Base-by-base conservation (phyloP, 1,284 basidiomycete genomes). In the Ustilago bromivora region DNA sequence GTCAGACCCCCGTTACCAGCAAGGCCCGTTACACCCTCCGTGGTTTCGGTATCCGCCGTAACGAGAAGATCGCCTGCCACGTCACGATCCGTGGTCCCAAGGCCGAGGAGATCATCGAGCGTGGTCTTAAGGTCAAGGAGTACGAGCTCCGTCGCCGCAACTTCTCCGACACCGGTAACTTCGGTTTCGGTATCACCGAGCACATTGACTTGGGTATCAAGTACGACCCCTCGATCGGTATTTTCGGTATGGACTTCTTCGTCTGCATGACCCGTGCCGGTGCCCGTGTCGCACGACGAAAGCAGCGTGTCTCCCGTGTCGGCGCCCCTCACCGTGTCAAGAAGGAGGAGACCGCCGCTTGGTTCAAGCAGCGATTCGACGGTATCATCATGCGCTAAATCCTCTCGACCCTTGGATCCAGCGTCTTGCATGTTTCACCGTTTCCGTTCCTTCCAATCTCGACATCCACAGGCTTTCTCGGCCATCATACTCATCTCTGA, bases 11-110 rank as follows among this genome's bases (percentile, higher is more conserved):
- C 86, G 96, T 99, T 84, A 98, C 96, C 85, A 97, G 95, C 88
- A 99, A 98, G 91, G 96, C 96, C 78, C 94, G 96, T 84, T 99
- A 97, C 93, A 99, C 97, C 85, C 95, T 99, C 88, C 95, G 96
- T 86, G 94, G 94, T 69, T 99, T 99, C 90, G 93, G 94, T 88
- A 99, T 99, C 90, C 94, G 97, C 88, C 94, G 96, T 90, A 99
- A 99, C 91, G 97, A 99, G 90, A 98, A 99, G 92, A 99, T 99
- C 87, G 97, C 97, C 66, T 94, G 93, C 84, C 96, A 99, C 89
- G 96, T 99, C 87, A 99, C 96, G 87, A 97, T 99, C 89, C 95
- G 96, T 82, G 96, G 96, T 58, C 96, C 96, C 85, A 99, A 99
- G 89, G 96, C 96, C 61, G 96, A 99, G 91, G 96, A 99, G 89